Base-by-base conservation (phyloP, 2,329 filamentous ascomycete genomes). In the Xylaria digitata region DNA sequence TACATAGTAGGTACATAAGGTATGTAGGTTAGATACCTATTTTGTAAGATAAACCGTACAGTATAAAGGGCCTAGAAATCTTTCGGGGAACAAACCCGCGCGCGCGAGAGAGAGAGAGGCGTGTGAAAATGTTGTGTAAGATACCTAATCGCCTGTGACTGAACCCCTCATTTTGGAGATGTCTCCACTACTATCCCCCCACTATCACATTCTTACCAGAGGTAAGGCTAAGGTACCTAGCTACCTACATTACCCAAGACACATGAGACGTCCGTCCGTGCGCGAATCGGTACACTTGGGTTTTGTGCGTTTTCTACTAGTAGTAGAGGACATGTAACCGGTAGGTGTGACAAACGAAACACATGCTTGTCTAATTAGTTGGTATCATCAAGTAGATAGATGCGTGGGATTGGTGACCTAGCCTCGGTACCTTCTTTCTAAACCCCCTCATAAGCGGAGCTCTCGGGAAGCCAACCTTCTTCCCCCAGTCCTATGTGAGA, bases 381-480 rank as follows among this genome's bases (percentile, higher is more conserved):
- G 30, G 13, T 17, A 46, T 42, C 42, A 19, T 19, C 56, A 30
- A 37, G 42, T 48, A 49, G 19, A 56, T 19, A 40, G 32, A 42
- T 42, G 52, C 42, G 32, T n/a, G 45, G 32, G 26, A 32, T 49
- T 21, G 26, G 49, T 32, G 54, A 45, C 50, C 37, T 37, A 15
- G 37, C 45, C 65, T 67, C n/a, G 49, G 53, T 46, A 49, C 45
- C 17, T 42, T 45, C 58, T 56, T 32, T 53, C 34, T 43, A 7
- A 26, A 26, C 2, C 34, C 52, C 58, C 52, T 43, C 61, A 57
- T 64, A 67, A 67, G 66, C 69, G 69, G 66, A 68, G 66, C 62
- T 54, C 42, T 21, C 40, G 43, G 45, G 34, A 21, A 37, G 17
- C 30, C 45, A 62, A 58, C 57, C 53, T 58, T 66, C 46, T 62